These are phyloP conservation scores for Paspalum notatum DNA, from an alignment of 176 grass and related monocot genomes.

Conservation along the genomic window DNA sequence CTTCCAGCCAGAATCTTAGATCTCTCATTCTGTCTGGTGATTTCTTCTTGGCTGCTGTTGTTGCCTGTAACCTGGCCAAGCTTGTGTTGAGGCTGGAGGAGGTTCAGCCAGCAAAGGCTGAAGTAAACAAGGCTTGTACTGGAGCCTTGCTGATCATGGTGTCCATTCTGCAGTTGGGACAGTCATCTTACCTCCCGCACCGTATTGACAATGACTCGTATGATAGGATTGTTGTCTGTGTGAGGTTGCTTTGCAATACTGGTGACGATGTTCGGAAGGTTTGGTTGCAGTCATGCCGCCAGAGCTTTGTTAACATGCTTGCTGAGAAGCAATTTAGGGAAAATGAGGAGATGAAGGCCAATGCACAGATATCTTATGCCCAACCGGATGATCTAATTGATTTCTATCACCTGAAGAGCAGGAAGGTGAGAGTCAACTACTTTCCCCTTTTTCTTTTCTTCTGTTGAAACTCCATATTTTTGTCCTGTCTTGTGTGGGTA, in stretches of 20 bases:
- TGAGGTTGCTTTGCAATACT: slow-evolving; percentile 70
- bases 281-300: slow-evolving; percentile 65
- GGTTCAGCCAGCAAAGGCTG: slow-evolving; percentile 60
- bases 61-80: slow-evolving; percentile 56
- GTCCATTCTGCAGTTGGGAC: slow-evolving; percentile 59
- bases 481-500: neutral
- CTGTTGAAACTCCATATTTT: neutral
- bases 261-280: slow-evolving; percentile 66
- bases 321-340: slow-evolving; percentile 82
- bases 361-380: slow-evolving; percentile 69
- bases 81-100: slow-evolving; percentile 74
- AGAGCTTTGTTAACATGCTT: slow-evolving; percentile 74
- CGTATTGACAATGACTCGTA: slow-evolving; percentile 66
- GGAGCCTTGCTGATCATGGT: slow-evolving; percentile 59
- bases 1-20: slow-evolving; percentile 57
- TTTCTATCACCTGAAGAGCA: slow-evolving; percentile 85
- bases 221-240: slow-evolving; percentile 65
- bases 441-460: neutral
- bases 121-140: slow-evolving; percentile 60
- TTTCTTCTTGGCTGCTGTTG: slow-evolving; percentile 62
- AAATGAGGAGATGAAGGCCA: slow-evolving; percentile 71
- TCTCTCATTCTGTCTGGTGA: slow-evolving; percentile 71
- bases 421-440: slow-evolving; percentile 42
- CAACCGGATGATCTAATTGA: slow-evolving; percentile 88
- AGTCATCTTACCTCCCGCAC: slow-evolving; percentile 59